These are phyloP conservation scores for Austroboletus novae-zelandiae DNA, from an alignment of 1,284 basidiomycete genomes.

Conservation along the genomic window DNA sequence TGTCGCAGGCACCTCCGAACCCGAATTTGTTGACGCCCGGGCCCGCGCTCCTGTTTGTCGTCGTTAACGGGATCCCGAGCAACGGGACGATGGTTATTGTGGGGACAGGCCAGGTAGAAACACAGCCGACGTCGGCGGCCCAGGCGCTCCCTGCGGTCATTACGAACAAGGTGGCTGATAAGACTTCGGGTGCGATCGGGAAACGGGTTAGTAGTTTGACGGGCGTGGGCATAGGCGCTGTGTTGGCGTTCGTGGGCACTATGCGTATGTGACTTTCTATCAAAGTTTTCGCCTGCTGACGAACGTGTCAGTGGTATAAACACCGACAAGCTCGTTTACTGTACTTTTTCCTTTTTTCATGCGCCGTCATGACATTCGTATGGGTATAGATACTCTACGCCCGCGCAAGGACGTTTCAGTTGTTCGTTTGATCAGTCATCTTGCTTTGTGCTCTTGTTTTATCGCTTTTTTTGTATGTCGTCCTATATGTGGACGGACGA, in stretches of 20 bases:
- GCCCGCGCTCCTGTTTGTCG: slow-evolving; percentile 80
- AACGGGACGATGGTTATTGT: slow-evolving; percentile 74
- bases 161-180: not conserved
- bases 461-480: no score
- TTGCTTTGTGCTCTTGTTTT: no score
- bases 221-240: no score
- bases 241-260: not conserved
- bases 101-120: slow-evolving; percentile 75
- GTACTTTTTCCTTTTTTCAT: no score
- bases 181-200: not conserved
- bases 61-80: slow-evolving; percentile 80
- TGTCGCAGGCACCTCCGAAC: slow-evolving; percentile 79
- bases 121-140: slow-evolving; percentile 47
- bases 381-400: no score
- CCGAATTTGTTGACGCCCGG: slow-evolving; percentile 84
- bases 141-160: not conserved
- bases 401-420: no score
- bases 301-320: no score
- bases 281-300: no score
- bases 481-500: no score
- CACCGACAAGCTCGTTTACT: no score
- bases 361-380: no score
- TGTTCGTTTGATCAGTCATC: no score
- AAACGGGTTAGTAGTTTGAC: not conserved
- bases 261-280: not conserved